Evolutionary conservation across 176 grass and related monocot species (phyloP).

Genomic region (Aechmea fasciata): DNA sequence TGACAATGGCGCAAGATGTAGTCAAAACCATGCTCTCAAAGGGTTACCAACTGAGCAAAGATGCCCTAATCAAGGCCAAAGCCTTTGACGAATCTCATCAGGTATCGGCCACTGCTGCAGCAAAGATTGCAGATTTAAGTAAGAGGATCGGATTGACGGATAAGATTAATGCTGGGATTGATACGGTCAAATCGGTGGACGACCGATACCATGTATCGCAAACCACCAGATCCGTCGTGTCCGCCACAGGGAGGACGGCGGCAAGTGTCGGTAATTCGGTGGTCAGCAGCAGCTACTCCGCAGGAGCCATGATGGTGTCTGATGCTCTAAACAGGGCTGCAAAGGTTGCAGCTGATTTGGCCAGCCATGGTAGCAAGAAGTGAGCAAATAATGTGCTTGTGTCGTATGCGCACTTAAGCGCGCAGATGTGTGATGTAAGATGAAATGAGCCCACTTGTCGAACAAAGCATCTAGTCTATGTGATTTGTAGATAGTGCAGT

Average conservation of each 20-base stretch:
- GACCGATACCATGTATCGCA: conserved; percentile 55
- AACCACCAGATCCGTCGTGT: conserved; percentile 62
- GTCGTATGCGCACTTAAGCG: no score
- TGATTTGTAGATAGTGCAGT: no score
- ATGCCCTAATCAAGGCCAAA: conserved; percentile 76
- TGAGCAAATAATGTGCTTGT: conserved; percentile 21
- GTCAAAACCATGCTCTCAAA: conserved; percentile 70
- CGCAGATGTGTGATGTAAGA: no score
- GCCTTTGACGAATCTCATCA: conserved; percentile 76
- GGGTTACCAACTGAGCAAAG: conserved; percentile 84
- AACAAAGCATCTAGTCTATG: no score
- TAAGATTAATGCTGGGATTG: conserved; percentile 59
- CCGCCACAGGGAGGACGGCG: conserved; percentile 54
- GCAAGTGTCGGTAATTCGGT: conserved; percentile 43
- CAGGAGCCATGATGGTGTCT: conserved; percentile 78
- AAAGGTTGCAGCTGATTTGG: conserved; percentile 63
- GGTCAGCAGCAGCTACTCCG: conserved; percentile 82
- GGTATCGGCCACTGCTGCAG: conserved; percentile 56
- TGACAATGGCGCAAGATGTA: conserved; percentile 80
- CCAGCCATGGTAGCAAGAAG: conserved; percentile 50
- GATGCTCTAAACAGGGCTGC: conserved; percentile 61
- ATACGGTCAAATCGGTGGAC: conserved; percentile 59
- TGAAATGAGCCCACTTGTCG: no score
- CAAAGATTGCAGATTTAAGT: conserved; percentile 66
- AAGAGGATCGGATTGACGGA: conserved; percentile 75